Evolutionary conservation across 257 asterid genomes (phyloP).

Genomic region (Anisodus tanguticus): DNA sequence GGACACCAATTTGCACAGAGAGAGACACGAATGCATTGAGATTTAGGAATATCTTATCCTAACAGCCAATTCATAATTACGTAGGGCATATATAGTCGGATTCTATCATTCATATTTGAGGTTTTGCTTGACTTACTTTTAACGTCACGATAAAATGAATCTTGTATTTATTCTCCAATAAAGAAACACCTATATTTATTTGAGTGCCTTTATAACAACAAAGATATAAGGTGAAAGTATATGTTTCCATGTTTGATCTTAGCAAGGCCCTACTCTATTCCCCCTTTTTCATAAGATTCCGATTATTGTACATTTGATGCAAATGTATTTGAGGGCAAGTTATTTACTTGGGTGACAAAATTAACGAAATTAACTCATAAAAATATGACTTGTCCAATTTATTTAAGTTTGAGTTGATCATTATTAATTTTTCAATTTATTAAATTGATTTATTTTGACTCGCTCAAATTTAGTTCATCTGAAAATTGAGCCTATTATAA

Average conservation of each 20-base stretch:
- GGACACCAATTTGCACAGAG: neutral
- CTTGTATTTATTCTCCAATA: neutral
- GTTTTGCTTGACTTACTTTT: neutral
- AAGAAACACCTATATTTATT: neutral
- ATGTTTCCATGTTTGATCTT: constrained; percentile 13
- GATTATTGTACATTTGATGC: neutral
- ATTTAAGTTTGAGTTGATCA: no score
- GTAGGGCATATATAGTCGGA: neutral
- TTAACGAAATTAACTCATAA: no score
- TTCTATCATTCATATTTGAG: neutral
- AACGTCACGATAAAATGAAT: neutral
- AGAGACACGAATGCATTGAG: neutral
- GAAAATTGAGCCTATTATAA: no score
- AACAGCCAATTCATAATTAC: neutral
- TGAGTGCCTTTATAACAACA: neutral
- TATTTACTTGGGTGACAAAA: no score
- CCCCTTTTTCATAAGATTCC: neutral
- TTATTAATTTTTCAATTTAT: no score
- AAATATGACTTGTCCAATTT: no score
- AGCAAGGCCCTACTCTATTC: neutral
- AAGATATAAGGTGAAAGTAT: constrained; percentile 13
- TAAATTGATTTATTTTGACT: no score
- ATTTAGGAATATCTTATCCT: neutral
- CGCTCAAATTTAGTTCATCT: no score
- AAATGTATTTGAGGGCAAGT: no score